Conservation (phyloP, 129 eudicot genomes). For the Flaveria ramosissima region DNA sequence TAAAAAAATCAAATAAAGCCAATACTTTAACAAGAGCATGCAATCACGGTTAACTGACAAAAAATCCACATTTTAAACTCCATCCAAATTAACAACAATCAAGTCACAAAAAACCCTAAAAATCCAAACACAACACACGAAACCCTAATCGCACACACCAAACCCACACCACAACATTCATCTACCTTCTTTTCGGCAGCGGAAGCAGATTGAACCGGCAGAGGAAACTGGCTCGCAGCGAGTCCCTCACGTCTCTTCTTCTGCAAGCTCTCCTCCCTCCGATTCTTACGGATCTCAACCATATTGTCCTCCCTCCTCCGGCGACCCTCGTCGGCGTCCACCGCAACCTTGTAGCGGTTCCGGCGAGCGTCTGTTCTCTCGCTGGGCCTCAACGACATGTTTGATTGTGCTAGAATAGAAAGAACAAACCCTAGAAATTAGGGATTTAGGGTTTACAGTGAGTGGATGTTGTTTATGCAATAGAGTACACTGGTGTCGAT, state of each 20-base stretch:
- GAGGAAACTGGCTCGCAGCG: slow-evolving; percentile 46
- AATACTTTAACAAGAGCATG: too few relatives aligned
- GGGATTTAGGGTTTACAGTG: neutral
- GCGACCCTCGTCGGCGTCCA: slow-evolving; percentile 89
- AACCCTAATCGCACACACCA: slow-evolving; percentile 10
- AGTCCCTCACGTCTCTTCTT: slow-evolving; percentile 87
- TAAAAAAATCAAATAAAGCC: neutral
- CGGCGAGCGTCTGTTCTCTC: slow-evolving; percentile 72
- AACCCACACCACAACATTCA: neutral
- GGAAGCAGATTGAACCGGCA: slow-evolving; percentile 46
- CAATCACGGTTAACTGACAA: neutral
- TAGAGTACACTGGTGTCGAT: slow-evolving; percentile 1
- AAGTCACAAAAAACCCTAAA: slow-evolving; percentile 25
- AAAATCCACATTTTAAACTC: neutral
- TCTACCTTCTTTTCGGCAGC: slow-evolving; percentile 62
- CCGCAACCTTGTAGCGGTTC: slow-evolving; percentile 82
- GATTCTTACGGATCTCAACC: slow-evolving; percentile 90
- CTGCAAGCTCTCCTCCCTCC: slow-evolving; percentile 75
- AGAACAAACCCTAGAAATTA: slow-evolving; percentile 27
- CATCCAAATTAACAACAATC: neutral
- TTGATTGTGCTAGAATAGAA: neutral
- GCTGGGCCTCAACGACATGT: slow-evolving; percentile 79
- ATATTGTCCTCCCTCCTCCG: slow-evolving; percentile 83
- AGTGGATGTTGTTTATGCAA: neutral
- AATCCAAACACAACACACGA: neutral